These are phyloP conservation scores for Daucus carota DNA, from an alignment of 129 eudicot species.

Conservation along the genomic window DH1_v3.0 NC_030383.2:8347501-8348000, in stretches of 20 bases:
- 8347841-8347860: constrained; percentile 62
- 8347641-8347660: not conserved
- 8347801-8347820: constrained; percentile 10
- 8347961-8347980: not conserved
- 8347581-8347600: too few relatives aligned
- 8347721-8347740: not conserved
- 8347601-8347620: too few relatives aligned
- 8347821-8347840: constrained; percentile 96
- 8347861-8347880: constrained; percentile 73
- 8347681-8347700: not conserved
- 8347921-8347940: constrained; percentile 51
- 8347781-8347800: not conserved
- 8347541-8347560: too few relatives aligned
- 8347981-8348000: not conserved
- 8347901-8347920: constrained; percentile 98
- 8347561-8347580: too few relatives aligned
- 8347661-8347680: not conserved
- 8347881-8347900: constrained; percentile 95
- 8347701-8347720: not conserved
- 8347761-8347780: not conserved
- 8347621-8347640: not conserved
- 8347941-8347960: constrained; percentile 19
- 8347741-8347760: constrained; percentile 13
- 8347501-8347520: not conserved
- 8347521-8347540: not conserved